These are phyloP conservation scores for Rubia tinctorum DNA, from an alignment of 305 asterid genomes.

Conservation along the genomic window DNA sequence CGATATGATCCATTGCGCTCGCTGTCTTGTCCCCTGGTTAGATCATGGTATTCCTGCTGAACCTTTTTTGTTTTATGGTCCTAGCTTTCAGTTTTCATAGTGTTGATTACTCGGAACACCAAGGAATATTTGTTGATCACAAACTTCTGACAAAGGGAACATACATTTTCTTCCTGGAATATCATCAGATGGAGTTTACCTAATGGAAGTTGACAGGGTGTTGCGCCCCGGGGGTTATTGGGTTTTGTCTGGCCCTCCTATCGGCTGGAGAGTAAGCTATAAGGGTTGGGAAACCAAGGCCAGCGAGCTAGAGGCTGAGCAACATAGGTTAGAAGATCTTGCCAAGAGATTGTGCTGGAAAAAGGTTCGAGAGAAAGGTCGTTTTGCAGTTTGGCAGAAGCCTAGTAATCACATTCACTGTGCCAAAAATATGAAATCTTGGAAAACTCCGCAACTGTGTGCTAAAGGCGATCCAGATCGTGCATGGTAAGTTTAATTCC, in stretches of 20 bases:
- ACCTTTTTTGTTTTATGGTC: not conserved
- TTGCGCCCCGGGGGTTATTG: constrained; percentile 34
- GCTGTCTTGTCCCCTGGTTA: constrained; percentile 35
- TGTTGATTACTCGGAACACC: not conserved
- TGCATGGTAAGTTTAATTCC: constrained; percentile 44
- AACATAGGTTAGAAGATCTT: constrained; percentile 51
- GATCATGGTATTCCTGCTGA: constrained; percentile 19
- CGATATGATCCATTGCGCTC: constrained; percentile 38
- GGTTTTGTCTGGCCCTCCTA: constrained; percentile 37
- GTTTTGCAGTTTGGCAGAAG: constrained; percentile 69
- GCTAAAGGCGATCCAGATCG: constrained; percentile 39
- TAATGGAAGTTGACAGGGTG: constrained; percentile 34
- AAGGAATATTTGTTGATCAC: not conserved
- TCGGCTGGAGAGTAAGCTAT: constrained; percentile 31
- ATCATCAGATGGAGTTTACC: constrained; percentile 24
- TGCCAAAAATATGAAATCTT: constrained; percentile 22
- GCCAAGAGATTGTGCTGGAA: constrained; percentile 72
- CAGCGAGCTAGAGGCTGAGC: constrained; percentile 61
- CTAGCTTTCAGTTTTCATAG: not conserved
- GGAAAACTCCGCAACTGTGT: constrained; percentile 41
- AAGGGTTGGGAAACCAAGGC: constrained; percentile 56
- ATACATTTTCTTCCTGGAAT: not conserved
- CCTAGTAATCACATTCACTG: constrained; percentile 57
- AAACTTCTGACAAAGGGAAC: not conserved
- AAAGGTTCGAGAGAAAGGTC: constrained; percentile 53